A percentile compares a stretch with the other conserved stretches of the same genome.
Conservation (phyloP, 257 asterid species). For the Orobanche coerulescens region DNA sequence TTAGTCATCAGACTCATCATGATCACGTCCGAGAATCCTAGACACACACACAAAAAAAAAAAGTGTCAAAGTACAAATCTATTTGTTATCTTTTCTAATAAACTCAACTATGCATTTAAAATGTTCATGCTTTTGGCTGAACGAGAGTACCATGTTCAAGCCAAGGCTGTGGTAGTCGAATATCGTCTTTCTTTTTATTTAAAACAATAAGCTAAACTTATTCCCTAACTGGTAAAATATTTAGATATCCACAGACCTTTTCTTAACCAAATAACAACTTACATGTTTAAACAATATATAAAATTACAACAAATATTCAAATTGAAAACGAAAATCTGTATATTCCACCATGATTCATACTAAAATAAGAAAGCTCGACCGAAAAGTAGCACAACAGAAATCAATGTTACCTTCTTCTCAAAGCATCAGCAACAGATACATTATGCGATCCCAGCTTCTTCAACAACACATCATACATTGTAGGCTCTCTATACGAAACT, state of each 20-base stretch:
- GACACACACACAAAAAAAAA: background rate
- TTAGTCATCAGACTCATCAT: background rate
- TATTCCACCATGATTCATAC: background rate
- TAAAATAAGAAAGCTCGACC: background rate
- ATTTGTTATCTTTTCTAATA: background rate
- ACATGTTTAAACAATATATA: background rate
- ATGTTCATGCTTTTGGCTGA: background rate
- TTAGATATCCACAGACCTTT: background rate
- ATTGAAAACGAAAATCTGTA: background rate
- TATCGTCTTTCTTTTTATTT: too few relatives aligned
- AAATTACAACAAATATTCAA: background rate
- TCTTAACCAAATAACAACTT: background rate
- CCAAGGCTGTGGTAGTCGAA: background rate
- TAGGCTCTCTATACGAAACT: slow-evolving; percentile 27
- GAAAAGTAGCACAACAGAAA: background rate
- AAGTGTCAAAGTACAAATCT: background rate
- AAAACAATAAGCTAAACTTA: background rate
- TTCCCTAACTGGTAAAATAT: background rate
- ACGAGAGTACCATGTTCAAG: too few relatives aligned
- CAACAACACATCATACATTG: slow-evolving; percentile 54
- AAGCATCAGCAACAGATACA: slow-evolving; percentile 39
- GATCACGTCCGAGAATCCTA: background rate
- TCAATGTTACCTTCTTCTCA: slow-evolving; percentile 34
- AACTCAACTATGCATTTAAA: background rate
- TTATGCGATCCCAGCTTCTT: slow-evolving; percentile 44